Percentiles rank a stretch among this genome's conserved stretches.
Conservation (phyloP, 257 asterid species). For the Ilex asprella region DNA sequence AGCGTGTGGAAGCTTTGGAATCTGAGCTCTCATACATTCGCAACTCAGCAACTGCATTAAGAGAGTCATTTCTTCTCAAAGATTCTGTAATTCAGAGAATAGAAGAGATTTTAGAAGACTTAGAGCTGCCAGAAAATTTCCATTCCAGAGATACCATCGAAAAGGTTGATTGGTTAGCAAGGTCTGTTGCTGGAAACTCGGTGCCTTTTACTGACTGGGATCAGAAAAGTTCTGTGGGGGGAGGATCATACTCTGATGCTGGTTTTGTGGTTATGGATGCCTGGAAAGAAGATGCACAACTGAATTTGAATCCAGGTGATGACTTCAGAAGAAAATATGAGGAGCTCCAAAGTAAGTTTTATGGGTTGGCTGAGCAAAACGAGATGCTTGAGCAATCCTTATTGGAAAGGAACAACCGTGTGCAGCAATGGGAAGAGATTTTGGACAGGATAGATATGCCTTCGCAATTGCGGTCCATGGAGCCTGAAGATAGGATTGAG, state of each 20-base stretch:
- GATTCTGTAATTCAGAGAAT: conserved; percentile 91
- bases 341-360: conserved; percentile 79
- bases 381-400: conserved; percentile 99
- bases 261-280: conserved; percentile 57
- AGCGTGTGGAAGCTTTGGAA: conserved; percentile 97
- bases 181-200: conserved; percentile 54
- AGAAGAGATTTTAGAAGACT: conserved; percentile 93
- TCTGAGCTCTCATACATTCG: conserved; percentile 98
- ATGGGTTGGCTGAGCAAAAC: conserved; percentile 91
- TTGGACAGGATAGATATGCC: conserved; percentile 69
- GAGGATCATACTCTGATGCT: conserved; percentile 53
- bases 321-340: conserved; percentile 67
- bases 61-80: conserved; percentile 97
- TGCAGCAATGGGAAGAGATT: conserved; percentile 85
- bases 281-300: conserved; percentile 54
- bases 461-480: conserved; percentile 68
- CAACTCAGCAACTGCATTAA: conserved; percentile 85
- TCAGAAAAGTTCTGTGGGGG: conserved; percentile 48
- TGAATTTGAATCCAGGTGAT: conserved; percentile 45
- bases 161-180: conserved; percentile 86
- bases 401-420: conserved; percentile 84
- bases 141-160: conserved; percentile 79
- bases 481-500: conserved; percentile 79
- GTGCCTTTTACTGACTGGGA: conserved; percentile 58
- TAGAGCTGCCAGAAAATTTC: conserved; percentile 90